phyloP scores from a whole-genome alignment of 441 rosid genomes.

The Erysimum cheiri region DNA sequence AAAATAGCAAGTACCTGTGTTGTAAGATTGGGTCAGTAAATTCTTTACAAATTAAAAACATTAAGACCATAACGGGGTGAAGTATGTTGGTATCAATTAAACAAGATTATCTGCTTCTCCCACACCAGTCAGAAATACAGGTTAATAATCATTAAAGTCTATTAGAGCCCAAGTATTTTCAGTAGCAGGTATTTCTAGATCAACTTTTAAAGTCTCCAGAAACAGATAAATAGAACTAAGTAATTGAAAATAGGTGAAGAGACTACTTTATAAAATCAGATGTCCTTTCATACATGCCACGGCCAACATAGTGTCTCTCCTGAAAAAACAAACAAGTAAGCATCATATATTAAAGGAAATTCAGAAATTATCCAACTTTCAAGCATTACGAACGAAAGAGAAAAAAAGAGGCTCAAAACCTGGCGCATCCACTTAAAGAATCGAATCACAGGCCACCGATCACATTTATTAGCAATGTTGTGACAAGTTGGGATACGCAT shows the following conservation, averaged over 20 bases:
- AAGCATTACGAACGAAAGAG: constrained; percentile 26
- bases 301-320: constrained; percentile 97
- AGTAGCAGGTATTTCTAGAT: constrained; percentile 34
- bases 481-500: constrained; percentile 95
- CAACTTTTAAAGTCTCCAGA: constrained; percentile 28
- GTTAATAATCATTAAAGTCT: constrained; percentile 11
- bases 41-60: constrained; percentile 14
- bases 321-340: constrained; percentile 44
- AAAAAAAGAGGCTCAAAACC: constrained; percentile 55
- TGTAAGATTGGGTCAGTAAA: constrained; percentile 22
- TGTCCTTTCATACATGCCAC: constrained; percentile 97
- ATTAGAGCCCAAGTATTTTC: constrained; percentile 15
- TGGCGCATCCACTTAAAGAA: constrained; percentile 99
- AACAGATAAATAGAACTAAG: constrained; percentile 14
- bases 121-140: constrained; percentile 33
- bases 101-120: constrained; percentile 32
- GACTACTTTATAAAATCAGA: constrained; percentile 83
- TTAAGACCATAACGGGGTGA: not conserved
- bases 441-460: constrained; percentile 77
- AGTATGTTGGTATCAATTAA: constrained; percentile 23
- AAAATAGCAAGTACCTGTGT: constrained; percentile 91
- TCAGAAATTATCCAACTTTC: constrained; percentile 11
- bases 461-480: constrained; percentile 80
- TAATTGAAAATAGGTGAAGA: constrained; percentile 34
- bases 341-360: constrained; percentile 25